Evolutionary conservation across 108 stramenopile species (phyloP), one percentile per base, ranked within the genome.

Genomic region (Discostella pseudostelligera): DNA sequence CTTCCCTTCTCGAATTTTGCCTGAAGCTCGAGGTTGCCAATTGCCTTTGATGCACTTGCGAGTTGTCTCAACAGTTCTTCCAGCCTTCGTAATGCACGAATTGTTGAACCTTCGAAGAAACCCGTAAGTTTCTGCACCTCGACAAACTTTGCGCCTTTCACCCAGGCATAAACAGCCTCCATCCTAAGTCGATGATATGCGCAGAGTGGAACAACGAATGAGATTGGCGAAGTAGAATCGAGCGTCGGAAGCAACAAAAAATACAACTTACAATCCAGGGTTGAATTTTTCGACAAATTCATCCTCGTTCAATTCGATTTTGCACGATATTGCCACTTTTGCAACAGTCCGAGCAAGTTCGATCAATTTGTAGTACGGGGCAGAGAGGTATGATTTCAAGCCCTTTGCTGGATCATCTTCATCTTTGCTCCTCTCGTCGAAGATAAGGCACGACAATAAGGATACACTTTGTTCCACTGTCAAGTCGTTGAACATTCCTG

Each of bases 21-120:
- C 68, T 93, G 79, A 16, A 99, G 83, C 67, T 96, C 96, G 8
- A 83, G 79, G 65, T 99, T 96, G 11, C 99, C 99, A 46, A 99
- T 93, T 24, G 97, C 88, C 62, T 84, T 84, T 1, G 96, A 81
- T 16, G 98, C 97, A 69, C 80, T 82, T 14, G 88, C 79, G 35
- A 99, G 87, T 70, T 99, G 98, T 54, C 98, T 87, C 0, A 98
- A 81, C n/a, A 99, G 82, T 68, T 99, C 99, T 71, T 98, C 99
- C 42, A 99, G 77, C 25, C 99, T 83, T 35, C 98, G 86, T 45
- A 99, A 77, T 0, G 91, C 80, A 19, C 98, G 94, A 58, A 99
- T 98, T 36, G 98, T 96, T 4, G 95, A 95, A 6, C 99, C 99
- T 81, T 99, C 99, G 69, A 93, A 99, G 7, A 89, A 82, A 32